Evolutionary conservation across 139 green algal genomes (phyloP), one percentile per base, ranked within the genome.

Genomic region (Chlamydomonas sp.): DNA sequence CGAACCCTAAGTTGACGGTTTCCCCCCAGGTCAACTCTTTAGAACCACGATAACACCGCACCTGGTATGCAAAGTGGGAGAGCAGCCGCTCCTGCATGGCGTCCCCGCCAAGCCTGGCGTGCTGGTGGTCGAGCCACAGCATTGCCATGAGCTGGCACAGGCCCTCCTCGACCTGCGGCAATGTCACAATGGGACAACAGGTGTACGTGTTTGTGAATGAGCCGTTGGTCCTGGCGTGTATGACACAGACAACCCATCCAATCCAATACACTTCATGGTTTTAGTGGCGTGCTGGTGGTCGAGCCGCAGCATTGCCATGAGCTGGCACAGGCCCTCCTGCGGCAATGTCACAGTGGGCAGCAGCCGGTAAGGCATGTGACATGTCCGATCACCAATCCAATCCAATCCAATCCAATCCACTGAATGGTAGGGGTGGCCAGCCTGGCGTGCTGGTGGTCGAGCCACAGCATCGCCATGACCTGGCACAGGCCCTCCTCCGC

Each of bases 291-390:
- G 35, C 48, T 88, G 67, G 73, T 88, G 80, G 36, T 95, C 90
- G 36, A 97, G 78, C 92, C 91, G 97, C 48, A 97, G 70, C 36
- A 87, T 76, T 0, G 88, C 90, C 90, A 98, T 89, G 24, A 98
- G 83, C 80, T 98, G 92, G 72, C 86, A 94, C 60, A 97, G 71
- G 0, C 92, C 92, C 81, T 98, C 92, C 80, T 98, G n/a, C n/a
- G n/a, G n/a, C n/a, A n/a, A n/a, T n/a, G n/a, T n/a, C n/a, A n/a
- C n/a, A n/a, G n/a, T n/a, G n/a, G n/a, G n/a, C n/a, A n/a, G n/a
- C n/a, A n/a, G n/a, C n/a, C n/a, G n/a, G n/a, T n/a, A n/a, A n/a
- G n/a, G n/a, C n/a, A n/a, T n/a, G n/a, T n/a, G n/a, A n/a, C n/a
- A n/a, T n/a, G n/a, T n/a, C n/a, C n/a, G n/a, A n/a, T n/a, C n/a